Conservation (phyloP, 106 monocot species). For the Acanthochlamys bracteata region DNA sequence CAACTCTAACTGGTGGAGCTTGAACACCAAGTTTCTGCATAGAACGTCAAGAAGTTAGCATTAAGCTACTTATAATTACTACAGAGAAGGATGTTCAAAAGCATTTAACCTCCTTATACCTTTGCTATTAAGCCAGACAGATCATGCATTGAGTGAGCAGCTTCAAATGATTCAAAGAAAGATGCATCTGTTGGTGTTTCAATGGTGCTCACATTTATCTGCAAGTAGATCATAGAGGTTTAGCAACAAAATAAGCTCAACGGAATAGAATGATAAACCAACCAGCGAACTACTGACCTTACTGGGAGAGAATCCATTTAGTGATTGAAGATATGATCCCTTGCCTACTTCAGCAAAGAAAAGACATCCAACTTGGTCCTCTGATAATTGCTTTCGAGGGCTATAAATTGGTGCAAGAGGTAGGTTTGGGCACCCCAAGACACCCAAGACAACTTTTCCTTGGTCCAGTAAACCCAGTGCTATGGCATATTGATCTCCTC, state of each 20-base stretch:
- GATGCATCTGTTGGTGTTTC: slow-evolving; percentile 79
- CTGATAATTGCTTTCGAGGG: slow-evolving; percentile 5
- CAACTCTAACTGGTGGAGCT: slow-evolving; percentile 93
- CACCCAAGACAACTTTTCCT: slow-evolving; percentile 83
- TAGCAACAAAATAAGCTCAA: not conserved
- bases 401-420: slow-evolving; percentile 40
- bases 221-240: slow-evolving; percentile 9
- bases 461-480: slow-evolving; percentile 82
- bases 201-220: slow-evolving; percentile 61
- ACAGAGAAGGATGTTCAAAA: not conserved
- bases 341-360: slow-evolving; percentile 77
- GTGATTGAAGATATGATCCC: slow-evolving; percentile 64
- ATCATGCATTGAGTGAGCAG: slow-evolving; percentile 88
- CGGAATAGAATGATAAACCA: not conserved
- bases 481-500: slow-evolving; percentile 99
- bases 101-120: slow-evolving; percentile 23
- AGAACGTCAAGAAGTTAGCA: slow-evolving; percentile 9
- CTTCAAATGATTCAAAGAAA: slow-evolving; percentile 95
- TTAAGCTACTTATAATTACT: not conserved
- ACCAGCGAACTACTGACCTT: slow-evolving; percentile 32
- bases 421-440: slow-evolving; percentile 95
- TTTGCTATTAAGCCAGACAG: slow-evolving; percentile 68
- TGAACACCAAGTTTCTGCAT: slow-evolving; percentile 80
- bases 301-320: slow-evolving; percentile 44
- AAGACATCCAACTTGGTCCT: slow-evolving; percentile 63